Evolutionary conservation across 2,329 filamentous ascomycete species (phyloP).

Genomic region (Beauveria sp.): DNA sequence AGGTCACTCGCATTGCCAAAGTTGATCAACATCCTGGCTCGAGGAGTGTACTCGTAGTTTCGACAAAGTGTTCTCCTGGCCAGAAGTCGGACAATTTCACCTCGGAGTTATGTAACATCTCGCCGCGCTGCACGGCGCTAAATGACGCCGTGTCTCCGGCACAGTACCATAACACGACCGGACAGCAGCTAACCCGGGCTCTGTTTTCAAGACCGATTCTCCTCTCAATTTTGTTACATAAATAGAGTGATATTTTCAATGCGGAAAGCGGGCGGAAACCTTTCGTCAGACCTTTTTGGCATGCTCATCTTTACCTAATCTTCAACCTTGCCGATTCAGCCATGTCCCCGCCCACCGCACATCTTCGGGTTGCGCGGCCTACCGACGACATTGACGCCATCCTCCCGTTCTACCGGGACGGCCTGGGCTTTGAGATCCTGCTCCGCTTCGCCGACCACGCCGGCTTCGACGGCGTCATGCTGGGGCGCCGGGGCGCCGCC

Average conservation of each 20-base stretch:
- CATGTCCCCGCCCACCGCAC: conserved; percentile 15
- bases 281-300: no score
- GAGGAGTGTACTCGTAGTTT: background rate
- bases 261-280: background rate
- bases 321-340: background rate
- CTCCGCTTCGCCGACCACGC: conserved; percentile 28
- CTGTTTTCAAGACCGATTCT: no score
- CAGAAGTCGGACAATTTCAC: background rate
- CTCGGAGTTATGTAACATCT: background rate
- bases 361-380: conserved; percentile 34
- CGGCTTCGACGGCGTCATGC: conserved; percentile 34
- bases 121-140: background rate
- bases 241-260: background rate
- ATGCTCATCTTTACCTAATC: no score
- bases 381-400: conserved; percentile 30
- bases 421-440: conserved; percentile 31
- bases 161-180: background rate
- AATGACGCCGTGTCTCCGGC: background rate
- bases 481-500: conserved; percentile 27
- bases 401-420: conserved; percentile 34
- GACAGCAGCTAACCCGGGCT: background rate
- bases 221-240: background rate
- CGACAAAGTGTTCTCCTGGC: background rate
- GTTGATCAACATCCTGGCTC: no score
- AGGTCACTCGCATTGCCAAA: no score